Percentiles rank a stretch among this genome's conserved stretches.
Evolutionary conservation across 2,329 filamentous ascomycete genomes (phyloP).

Genomic region (Eutypa lata): DNA sequence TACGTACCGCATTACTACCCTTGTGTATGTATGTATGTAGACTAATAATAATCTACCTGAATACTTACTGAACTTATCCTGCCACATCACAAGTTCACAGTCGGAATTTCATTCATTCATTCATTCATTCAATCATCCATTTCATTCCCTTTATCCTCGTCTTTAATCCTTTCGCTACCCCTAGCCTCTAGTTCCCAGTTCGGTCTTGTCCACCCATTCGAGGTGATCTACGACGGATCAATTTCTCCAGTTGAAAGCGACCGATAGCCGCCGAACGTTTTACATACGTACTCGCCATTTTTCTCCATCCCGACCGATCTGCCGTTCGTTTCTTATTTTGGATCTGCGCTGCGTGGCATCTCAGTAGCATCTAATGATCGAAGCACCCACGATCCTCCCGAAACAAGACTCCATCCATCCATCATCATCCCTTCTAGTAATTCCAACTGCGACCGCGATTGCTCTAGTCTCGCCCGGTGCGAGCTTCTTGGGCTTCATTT

Average conservation of each 20-base stretch:
- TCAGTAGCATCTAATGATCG: not conserved
- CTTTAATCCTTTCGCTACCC: not conserved
- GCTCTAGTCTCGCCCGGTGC: conserved; percentile 25
- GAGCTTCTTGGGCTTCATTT: conserved; percentile 17
- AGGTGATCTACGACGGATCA: no score
- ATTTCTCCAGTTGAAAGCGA: no score
- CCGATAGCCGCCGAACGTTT: no score
- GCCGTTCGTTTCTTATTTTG: not conserved
- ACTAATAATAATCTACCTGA: not conserved
- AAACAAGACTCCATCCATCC: not conserved
- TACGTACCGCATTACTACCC: no score
- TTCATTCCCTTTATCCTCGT: conserved; percentile 2
- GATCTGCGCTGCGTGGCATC: not conserved
- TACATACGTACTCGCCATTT: no score
- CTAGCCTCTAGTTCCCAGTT: not conserved
- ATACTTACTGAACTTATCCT: not conserved
- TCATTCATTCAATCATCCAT: conserved; percentile 3
- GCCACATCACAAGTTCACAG: not conserved
- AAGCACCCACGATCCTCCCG: not conserved
- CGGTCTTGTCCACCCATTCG: no score
- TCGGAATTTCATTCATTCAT: not conserved
- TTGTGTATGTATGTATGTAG: no score
- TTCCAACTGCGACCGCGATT: not conserved
- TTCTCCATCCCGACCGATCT: not conserved
- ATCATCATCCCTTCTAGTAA: not conserved